Percentiles rank a stretch among this genome's conserved stretches.
Conservation (phyloP, 129 eudicot genomes). For the Centrapalus pauciflorus region DNA sequence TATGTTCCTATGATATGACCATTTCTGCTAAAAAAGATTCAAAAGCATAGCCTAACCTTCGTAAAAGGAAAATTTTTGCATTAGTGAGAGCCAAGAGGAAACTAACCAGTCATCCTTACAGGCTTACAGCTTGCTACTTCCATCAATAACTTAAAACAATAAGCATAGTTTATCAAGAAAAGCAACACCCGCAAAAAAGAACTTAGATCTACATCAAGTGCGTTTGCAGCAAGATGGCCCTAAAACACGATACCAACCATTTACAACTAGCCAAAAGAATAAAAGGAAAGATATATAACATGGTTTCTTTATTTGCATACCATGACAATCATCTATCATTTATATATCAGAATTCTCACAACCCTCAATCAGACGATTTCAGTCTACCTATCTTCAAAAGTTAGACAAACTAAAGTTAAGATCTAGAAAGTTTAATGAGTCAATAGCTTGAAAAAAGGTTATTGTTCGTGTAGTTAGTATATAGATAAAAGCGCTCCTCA, state of each 20-base stretch:
- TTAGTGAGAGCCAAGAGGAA: background rate
- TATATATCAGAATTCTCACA: background rate
- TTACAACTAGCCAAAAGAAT: background rate
- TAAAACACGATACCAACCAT: background rate
- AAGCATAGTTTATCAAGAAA: background rate
- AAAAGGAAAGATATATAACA: background rate
- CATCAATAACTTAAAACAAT: background rate
- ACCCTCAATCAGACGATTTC: too few species aligned
- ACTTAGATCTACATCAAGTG: background rate
- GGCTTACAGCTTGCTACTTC: background rate
- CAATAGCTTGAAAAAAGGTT: background rate
- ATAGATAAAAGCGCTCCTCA: background rate
- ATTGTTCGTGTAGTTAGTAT: background rate
- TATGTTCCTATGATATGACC: background rate
- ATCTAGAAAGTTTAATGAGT: background rate
- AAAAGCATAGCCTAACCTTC: background rate
- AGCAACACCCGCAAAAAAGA: background rate
- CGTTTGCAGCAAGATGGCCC: background rate
- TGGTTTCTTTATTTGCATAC: conserved; percentile 9
- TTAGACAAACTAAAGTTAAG: background rate
- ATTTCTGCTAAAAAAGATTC: background rate
- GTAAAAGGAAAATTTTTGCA: too few species aligned
- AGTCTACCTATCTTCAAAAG: conserved; percentile 6
- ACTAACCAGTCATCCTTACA: background rate
- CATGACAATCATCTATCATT: background rate